A percentile compares a stretch with the other conserved stretches of the same genome.
These are phyloP conservation scores for Petunia hybrid DNA, from an alignment of 305 asterid species.

Conservation along the genomic window DNA sequence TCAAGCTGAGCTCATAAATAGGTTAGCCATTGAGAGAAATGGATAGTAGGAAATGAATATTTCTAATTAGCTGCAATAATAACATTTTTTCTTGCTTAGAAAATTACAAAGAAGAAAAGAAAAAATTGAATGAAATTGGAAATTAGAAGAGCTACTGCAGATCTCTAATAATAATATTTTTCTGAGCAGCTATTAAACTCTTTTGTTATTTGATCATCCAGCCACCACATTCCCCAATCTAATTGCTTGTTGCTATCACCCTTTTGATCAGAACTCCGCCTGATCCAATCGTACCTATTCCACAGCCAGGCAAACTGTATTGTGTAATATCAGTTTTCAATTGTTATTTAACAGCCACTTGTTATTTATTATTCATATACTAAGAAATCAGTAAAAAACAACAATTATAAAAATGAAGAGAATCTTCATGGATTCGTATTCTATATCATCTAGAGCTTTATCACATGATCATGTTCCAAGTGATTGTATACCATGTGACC, in stretches of 20 bases:
- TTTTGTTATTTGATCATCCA: constrained; percentile 32
- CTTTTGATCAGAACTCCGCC: constrained; percentile 38
- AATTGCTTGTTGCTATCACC: constrained; percentile 37
- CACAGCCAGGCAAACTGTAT: constrained; percentile 89
- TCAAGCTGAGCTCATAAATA: constrained; percentile 43
- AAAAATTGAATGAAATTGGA: constrained; percentile 27
- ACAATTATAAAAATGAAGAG: neutral
- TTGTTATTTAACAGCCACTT: neutral
- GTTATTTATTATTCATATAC: neutral
- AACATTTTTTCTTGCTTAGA: neutral
- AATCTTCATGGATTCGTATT: neutral
- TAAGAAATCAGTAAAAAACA: neutral
- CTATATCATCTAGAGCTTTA: neutral
- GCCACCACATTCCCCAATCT: constrained; percentile 22
- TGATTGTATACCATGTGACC: constrained; percentile 54
- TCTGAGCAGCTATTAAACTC: constrained; percentile 72
- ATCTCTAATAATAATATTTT: constrained; percentile 57
- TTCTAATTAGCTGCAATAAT: constrained; percentile 52
- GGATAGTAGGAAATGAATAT: constrained; percentile 52
- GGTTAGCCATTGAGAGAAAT: constrained; percentile 54
- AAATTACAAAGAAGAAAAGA: constrained; percentile 28
- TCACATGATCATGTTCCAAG: constrained; percentile 57
- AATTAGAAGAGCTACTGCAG: constrained; percentile 64
- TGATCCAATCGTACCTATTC: constrained; percentile 58
- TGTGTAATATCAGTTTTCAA: constrained; percentile 43